These are phyloP conservation scores for Podospora australis DNA, from an alignment of 495 filamentous ascomycete species.

Conservation along the genomic window DNA sequence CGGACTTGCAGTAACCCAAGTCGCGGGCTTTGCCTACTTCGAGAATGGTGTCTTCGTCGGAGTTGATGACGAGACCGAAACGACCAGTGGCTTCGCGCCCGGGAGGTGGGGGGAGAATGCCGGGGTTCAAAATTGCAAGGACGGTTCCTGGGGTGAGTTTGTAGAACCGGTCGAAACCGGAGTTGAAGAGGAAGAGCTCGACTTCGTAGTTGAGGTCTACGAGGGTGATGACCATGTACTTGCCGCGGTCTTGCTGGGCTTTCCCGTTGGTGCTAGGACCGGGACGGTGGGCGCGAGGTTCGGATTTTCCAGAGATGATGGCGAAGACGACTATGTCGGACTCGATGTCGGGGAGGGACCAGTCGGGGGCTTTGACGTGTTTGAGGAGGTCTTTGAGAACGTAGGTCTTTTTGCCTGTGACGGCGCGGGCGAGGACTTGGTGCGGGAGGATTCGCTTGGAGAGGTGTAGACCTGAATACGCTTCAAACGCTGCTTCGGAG, in stretches of 20 bases:
- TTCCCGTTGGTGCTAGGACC: slow-evolving; percentile 49
- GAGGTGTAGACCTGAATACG: slow-evolving; percentile 79
- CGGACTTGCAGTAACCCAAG: slow-evolving; percentile 78
- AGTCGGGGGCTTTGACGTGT: slow-evolving; percentile 75
- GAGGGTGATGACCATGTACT: slow-evolving; percentile 87
- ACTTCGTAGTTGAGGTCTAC: slow-evolving; percentile 87
- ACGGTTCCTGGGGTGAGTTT: slow-evolving; percentile 80
- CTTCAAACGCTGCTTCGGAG: slow-evolving; percentile 58
- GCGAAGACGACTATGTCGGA: slow-evolving; percentile 82
- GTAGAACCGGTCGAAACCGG: slow-evolving; percentile 86
- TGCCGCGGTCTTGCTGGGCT: slow-evolving; percentile 49
- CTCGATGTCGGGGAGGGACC: slow-evolving; percentile 75
- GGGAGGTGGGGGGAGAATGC: slow-evolving; percentile 75
- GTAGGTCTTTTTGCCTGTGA: slow-evolving; percentile 69
- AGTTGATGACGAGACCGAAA: slow-evolving; percentile 77
- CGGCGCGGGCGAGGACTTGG: slow-evolving; percentile 62
- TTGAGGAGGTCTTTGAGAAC: slow-evolving; percentile 77
- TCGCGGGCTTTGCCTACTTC: slow-evolving; percentile 84
- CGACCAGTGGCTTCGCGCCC: slow-evolving; percentile 65
- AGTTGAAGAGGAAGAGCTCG: slow-evolving; percentile 86
- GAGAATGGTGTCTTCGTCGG: slow-evolving; percentile 78
- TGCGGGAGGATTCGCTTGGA: slow-evolving; percentile 84
- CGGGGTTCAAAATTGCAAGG: slow-evolving; percentile 89
- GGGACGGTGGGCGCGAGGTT: slow-evolving; percentile 61
- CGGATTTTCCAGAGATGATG: slow-evolving; percentile 79